Base-by-base conservation (phyloP, 495 filamentous ascomycete species). In the Penicillium simplicissimum region DNA sequence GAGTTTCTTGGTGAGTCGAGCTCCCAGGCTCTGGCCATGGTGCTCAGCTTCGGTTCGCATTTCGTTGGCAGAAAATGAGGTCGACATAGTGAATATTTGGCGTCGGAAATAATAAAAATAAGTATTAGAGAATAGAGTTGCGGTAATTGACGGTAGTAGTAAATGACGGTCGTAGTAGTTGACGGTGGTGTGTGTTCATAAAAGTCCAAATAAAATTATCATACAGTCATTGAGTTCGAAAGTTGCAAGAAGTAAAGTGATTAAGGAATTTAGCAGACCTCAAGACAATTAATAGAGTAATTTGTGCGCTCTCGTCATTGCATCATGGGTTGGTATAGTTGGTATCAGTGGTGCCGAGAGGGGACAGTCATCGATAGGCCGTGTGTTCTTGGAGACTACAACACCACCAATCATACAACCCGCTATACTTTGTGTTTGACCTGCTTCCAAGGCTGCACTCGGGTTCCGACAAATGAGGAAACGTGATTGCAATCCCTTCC, bases 261-360 rank as follows among this genome's bases (percentile, higher is more conserved):
- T 33, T 28, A 40, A 23, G 23, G 19, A 40, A n/a, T 7, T 33
- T 47, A 14, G 37, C 28, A 48, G 51, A 38, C 33, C n/a, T 8
- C n/a, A 2, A 25, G 55, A 45, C 10, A 63, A 60, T 69, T 67
- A 71, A 54, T 60, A 62, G 53, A 31, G 13, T 49, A 38, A 55
- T 21, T 19, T 19, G 10, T 36, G 21, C 36, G 15, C 53, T 28
- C 17, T 57, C 15, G 33, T 17, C 40, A 61, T 71, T 69, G 64
- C 69, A 71, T 71, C 69, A 71, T 69, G 43, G 45, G 47, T n/a
- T 60, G 8, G 48, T 9, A n/a, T 71, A 40, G 47, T n/a, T 60
- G 8, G 52, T 9, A n/a, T 71, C 52, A 51, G 64, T 4, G 8
- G 23, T 58, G n/a, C 59, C 57, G 54, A 57, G 8, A 42, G 9